Evolutionary conservation across 106 monocot genomes (phyloP).

Genomic region (Allium cepa): DNA sequence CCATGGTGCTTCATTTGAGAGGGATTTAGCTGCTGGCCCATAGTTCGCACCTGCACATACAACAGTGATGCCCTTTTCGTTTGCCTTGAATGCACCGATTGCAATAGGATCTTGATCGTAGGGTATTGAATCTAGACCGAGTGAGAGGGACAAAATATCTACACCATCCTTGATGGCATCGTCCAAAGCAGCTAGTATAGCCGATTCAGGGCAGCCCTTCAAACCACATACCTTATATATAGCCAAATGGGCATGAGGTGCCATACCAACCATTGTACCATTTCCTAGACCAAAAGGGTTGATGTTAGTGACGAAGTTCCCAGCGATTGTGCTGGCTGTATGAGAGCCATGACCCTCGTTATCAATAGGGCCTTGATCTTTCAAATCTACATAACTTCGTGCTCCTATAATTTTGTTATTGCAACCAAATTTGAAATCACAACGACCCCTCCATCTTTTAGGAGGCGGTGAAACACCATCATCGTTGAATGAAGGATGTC

Average conservation of each 20-base stretch:
- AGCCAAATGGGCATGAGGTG: slow-evolving; percentile 38
- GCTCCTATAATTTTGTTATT: slow-evolving; percentile 41
- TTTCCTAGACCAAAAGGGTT: slow-evolving; percentile 21
- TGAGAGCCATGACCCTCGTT: slow-evolving; percentile 50
- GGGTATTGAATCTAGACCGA: neutral
- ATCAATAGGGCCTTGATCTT: slow-evolving; percentile 8
- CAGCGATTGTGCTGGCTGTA: slow-evolving; percentile 23
- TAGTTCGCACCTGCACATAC: neutral
- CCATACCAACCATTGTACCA: slow-evolving; percentile 24
- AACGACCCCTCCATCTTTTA: no score
- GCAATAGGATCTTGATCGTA: neutral
- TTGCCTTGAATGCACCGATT: slow-evolving; percentile 1
- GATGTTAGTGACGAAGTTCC: slow-evolving; percentile 4
- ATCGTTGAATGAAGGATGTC: no score
- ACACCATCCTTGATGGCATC: slow-evolving; percentile 63
- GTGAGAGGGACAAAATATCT: slow-evolving; percentile 38
- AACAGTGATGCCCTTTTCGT: neutral
- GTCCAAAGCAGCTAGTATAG: slow-evolving; percentile 28
- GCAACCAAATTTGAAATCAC: slow-evolving; percentile 5
- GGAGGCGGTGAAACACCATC: no score
- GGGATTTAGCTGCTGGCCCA: neutral
- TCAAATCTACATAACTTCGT: slow-evolving; percentile 14
- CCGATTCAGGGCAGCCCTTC: slow-evolving; percentile 3
- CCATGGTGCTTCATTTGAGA: neutral
- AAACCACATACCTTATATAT: slow-evolving; percentile 30